Conservation (phyloP, 768 basidiomycete genomes). For the Coprinopsis strossmayeri region DNA sequence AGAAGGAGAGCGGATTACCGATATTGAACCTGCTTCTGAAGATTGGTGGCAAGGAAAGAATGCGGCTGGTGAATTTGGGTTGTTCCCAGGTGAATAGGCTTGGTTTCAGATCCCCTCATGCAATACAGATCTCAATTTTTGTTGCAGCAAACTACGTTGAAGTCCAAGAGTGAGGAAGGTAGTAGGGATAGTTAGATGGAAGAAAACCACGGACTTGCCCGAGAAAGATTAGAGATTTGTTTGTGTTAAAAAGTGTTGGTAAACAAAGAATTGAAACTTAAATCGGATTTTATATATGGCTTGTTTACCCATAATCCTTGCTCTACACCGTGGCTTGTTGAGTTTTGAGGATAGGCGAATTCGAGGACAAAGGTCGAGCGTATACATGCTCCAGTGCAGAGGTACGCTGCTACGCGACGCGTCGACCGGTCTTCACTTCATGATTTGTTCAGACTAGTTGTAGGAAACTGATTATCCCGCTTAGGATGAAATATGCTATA, state of each 20-base stretch:
- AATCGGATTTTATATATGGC: neutral
- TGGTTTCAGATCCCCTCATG: neutral
- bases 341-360: too few relatives aligned
- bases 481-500: too few relatives aligned
- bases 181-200: neutral
- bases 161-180: conserved; percentile 21
- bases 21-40: conserved; percentile 78
- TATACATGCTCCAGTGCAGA: too few relatives aligned
- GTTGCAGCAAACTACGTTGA: conserved; percentile 32
- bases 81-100: conserved; percentile 64
- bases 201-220: neutral
- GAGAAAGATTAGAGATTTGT: neutral
- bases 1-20: conserved; percentile 73
- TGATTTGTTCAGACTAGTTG: too few relatives aligned
- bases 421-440: too few relatives aligned
- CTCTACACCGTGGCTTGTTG: too few relatives aligned
- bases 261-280: neutral
- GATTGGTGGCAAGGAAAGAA: conserved; percentile 85
- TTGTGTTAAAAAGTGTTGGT: neutral
- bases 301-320: too few relatives aligned
- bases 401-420: too few relatives aligned
- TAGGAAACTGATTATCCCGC: too few relatives aligned
- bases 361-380: too few relatives aligned
- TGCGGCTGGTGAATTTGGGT: conserved; percentile 46
- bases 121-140: conserved; percentile 1